Evolutionary conservation across 257 asterid species (phyloP), one percentile per base, ranked within the genome.

Genomic region (Ballota nigra): DNA sequence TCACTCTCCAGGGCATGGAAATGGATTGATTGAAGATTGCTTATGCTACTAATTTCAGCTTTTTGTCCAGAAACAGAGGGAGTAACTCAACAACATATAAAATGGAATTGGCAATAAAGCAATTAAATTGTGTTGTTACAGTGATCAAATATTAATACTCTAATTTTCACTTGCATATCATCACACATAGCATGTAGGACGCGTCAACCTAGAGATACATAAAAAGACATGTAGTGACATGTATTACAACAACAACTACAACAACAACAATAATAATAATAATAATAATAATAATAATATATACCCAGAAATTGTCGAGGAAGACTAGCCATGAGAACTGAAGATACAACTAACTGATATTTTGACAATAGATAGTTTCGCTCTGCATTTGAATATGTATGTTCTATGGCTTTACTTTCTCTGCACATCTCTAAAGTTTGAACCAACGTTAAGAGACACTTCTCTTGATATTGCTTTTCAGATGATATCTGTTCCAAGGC

Each of bases 261-360:
- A 70, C 40, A 61, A 71, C 9, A 29, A 29, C 34, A 76, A 66
- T 19, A 8, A 11, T 18, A 53, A 70, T 20, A 55, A 72, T 2
- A 18, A 31, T 5, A 11, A 19, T 57, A 70, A 58, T 19, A 64
- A 28, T 9, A 29, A 8, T 47, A 19, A 62, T 16, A 53, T 65
- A 53, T 84, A 92, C 99, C 98, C 15, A 96, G 93, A 78, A 95
- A 95, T 77, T 88, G 90, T 71, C 85, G 85, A 57, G 96, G 99
- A 77, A 95, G 89, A 83, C 89, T 88, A 78, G 92, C 87, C 98
- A 95, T 80, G 72, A 95, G 88, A 70, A 88, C 82, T 9, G 98
- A 91, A 77, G 92, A 81, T 55, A 85, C 86, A 33, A 80, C 76
- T 64, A 92, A 70, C 60, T 89, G 95, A 85, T 86, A 92, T 75